Base-by-base conservation (phyloP, 2,329 filamentous ascomycete genomes). In the Raffaelea ambrosiae region DNA sequence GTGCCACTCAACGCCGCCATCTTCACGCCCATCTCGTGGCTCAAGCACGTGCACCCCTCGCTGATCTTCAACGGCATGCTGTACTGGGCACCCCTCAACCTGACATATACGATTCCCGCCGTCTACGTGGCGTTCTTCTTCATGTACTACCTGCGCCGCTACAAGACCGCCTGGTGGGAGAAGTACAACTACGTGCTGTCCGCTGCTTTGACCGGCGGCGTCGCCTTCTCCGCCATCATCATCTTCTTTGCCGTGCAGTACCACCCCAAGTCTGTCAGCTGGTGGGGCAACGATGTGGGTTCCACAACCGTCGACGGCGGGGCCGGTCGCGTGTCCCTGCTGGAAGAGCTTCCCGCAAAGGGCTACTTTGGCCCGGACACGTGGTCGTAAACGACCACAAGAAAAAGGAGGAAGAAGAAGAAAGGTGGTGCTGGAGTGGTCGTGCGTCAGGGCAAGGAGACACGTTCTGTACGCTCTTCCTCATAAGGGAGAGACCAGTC, bases 141-240 rank as follows among this genome's bases (percentile, higher is more conserved):
- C 46, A 55, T 59, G 43, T 61, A 58, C 38, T 53, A 58, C 54
- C 43, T 57, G 52, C 41, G 54, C 51, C 51, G 52, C n/a, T 51
- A 49, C 43, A 51, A 54, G 35, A 51, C 49, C 26, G 51, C 53
- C 16, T 57, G 54, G 54, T 57, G 54, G 54, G 51, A 52, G 11
- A 55, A 63, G 55, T 65, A 65, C 56, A 64, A 63, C 49, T 66
- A 64, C 49, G 57, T 63, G 3, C 45, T 65, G 0, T 60, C 58
- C 2, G 61, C 62, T 5, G 60, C 58, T 2, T 54, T 65, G n/a
- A 57, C 56, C 2, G 59, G 54, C 9, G 62, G 57, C 2, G 57
- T 64, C 9, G 63, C 62, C 22, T 51, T 64, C n/a, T 59, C 59
- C 11, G 63, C 54, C 3, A 52, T 64, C 5, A 51, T 64, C 43